A percentile compares a stretch with the other conserved stretches of the same genome.
phyloP scores from a whole-genome alignment of 73 alveolate genomes.

The Blepharisma japonicum region DNA sequence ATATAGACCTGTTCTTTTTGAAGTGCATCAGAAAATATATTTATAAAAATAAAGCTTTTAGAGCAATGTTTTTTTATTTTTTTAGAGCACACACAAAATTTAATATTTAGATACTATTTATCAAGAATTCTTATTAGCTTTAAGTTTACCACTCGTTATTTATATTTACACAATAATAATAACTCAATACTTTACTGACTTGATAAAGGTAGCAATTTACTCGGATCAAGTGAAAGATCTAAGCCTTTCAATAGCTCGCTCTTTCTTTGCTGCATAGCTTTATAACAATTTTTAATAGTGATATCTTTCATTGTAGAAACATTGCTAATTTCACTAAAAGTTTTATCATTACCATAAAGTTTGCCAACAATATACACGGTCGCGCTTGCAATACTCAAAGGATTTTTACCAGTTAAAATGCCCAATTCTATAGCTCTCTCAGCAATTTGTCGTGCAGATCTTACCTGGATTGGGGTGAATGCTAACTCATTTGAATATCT shows the following conservation, averaged over 20 bases:
- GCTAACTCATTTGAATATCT: neutral
- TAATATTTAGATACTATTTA: too few relatives aligned
- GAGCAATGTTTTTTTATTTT: too few relatives aligned
- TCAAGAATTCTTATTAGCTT: too few relatives aligned
- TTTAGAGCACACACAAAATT: too few relatives aligned
- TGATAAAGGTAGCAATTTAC: neutral
- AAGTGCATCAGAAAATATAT: too few relatives aligned
- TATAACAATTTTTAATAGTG: slow-evolving; percentile 15
- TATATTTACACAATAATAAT: too few relatives aligned
- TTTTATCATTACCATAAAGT: neutral
- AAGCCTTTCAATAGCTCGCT: neutral
- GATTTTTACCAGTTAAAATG: slow-evolving; percentile 17
- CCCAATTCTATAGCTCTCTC: slow-evolving; percentile 20
- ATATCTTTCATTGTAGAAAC: slow-evolving; percentile 22
- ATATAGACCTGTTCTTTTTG: too few relatives aligned
- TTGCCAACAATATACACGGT: slow-evolving; percentile 16
- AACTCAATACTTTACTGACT: too few relatives aligned
- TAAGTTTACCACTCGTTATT: too few relatives aligned
- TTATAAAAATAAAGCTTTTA: too few relatives aligned
- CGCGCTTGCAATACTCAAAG: slow-evolving; percentile 26
- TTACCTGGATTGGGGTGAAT: neutral
- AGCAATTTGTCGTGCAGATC: neutral
- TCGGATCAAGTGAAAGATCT: slow-evolving; percentile 7
- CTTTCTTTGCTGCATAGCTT: neutral
- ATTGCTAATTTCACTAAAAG: neutral